Conservation (phyloP, 192 early-diverging fungal species). For the Linderina pennispora region DNA sequence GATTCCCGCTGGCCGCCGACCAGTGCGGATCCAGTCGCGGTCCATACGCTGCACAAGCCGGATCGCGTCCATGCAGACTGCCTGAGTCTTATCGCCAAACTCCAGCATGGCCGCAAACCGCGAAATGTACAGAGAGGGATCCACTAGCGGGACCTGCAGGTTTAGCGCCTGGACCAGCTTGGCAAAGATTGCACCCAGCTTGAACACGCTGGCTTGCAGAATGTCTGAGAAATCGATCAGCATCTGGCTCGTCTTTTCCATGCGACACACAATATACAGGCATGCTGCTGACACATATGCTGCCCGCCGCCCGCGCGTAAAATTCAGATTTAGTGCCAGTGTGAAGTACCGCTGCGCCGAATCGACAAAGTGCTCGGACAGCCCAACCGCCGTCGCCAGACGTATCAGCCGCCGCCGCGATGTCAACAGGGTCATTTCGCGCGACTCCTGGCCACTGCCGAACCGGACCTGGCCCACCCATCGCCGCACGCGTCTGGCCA, state of each 20-base stretch:
- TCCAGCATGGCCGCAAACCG: slow-evolving; percentile 85
- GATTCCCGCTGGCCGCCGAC: slow-evolving; percentile 87
- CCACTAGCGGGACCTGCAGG: slow-evolving; percentile 67
- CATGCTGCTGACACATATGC: slow-evolving; percentile 79
- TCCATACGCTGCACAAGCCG: slow-evolving; percentile 86
- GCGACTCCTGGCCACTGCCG: slow-evolving; percentile 54
- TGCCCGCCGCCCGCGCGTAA: slow-evolving; percentile 76
- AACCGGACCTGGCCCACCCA: slow-evolving; percentile 36
- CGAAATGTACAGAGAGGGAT: slow-evolving; percentile 89
- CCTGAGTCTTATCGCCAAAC: slow-evolving; percentile 81
- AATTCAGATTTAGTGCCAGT: slow-evolving; percentile 70
- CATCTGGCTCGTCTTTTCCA: slow-evolving; percentile 83
- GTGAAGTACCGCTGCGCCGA: slow-evolving; percentile 81
- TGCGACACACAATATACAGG: slow-evolving; percentile 85
- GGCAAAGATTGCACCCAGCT: slow-evolving; percentile 79
- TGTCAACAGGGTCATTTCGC: slow-evolving; percentile 64
- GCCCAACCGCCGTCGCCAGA: slow-evolving; percentile 63
- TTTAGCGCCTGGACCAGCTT: slow-evolving; percentile 62
- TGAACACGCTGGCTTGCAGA: slow-evolving; percentile 78
- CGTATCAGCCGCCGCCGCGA: slow-evolving; percentile 67
- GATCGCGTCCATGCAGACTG: slow-evolving; percentile 72
- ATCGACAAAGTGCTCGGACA: slow-evolving; percentile 72
- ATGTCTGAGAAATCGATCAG: slow-evolving; percentile 95
- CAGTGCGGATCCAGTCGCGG: slow-evolving; percentile 88
- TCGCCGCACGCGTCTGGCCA: slow-evolving; percentile 53